Conservation (phyloP, 768 basidiomycete genomes). For the Lactarius hatsudake region DNA sequence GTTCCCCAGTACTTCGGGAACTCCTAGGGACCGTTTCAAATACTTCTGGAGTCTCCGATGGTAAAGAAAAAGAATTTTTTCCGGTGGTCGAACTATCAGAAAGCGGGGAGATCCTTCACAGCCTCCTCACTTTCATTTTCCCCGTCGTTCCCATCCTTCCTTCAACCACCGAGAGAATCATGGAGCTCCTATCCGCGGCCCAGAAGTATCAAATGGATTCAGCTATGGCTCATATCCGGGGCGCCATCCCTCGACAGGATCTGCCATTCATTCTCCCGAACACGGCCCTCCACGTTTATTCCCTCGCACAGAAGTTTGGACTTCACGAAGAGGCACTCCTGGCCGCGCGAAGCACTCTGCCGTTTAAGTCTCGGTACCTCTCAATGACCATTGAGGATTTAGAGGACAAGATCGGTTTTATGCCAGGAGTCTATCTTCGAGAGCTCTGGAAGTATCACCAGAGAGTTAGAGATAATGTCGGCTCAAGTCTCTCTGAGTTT, state of each 20-base stretch:
- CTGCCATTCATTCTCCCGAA: not conserved
- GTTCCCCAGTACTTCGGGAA: not conserved
- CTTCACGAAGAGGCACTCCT: not conserved
- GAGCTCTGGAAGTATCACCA: conserved; percentile 2
- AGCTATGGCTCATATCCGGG: not conserved
- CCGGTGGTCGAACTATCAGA: not conserved
- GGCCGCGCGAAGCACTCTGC: not conserved
- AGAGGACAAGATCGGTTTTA: not conserved
- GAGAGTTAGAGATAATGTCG: not conserved
- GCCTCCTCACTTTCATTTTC: not conserved
- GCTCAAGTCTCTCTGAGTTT: not conserved
- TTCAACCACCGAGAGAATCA: not conserved
- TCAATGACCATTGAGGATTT: not conserved
- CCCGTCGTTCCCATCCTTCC: not conserved
- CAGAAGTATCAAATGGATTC: not conserved
- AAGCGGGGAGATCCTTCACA: not conserved
- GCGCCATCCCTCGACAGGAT: not conserved
- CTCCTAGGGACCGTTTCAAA: not conserved
- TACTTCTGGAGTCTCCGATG: not conserved
- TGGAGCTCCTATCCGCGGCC: not conserved
- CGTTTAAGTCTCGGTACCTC: too few species aligned
- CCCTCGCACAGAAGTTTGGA: not conserved
- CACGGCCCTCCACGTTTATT: not conserved
- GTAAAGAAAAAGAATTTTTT: not conserved
- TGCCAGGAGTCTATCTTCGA: not conserved